A percentile compares a stretch with the other conserved stretches of the same genome.
phyloP scores from a whole-genome alignment of 192 early-diverging fungal species.

The Linnemannia elongata region DNA sequence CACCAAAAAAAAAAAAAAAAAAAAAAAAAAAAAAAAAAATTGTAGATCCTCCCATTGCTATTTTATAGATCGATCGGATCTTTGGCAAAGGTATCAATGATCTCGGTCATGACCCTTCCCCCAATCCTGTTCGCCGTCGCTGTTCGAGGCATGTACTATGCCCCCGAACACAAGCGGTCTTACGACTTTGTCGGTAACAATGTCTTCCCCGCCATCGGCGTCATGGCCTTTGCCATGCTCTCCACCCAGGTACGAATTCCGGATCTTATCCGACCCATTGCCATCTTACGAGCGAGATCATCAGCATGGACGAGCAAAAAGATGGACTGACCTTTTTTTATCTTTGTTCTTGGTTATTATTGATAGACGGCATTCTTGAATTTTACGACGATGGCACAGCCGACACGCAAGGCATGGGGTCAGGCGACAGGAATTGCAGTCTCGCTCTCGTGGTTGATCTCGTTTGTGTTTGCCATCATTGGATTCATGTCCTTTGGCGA shows the following conservation, averaged over 20 bases:
- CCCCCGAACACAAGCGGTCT: constrained; percentile 64
- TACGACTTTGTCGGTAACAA: constrained; percentile 67
- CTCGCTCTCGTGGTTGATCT: constrained; percentile 62
- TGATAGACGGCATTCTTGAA: constrained; percentile 64
- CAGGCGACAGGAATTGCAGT: constrained; percentile 65
- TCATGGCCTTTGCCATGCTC: constrained; percentile 78
- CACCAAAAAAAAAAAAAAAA: neutral
- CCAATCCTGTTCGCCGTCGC: constrained; percentile 73
- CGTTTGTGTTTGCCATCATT: constrained; percentile 70
- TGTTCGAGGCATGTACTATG: constrained; percentile 67
- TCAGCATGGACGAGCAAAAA: neutral
- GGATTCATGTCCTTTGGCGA: constrained; percentile 74
- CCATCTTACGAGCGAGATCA: neutral
- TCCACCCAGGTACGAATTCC: constrained; percentile 65
- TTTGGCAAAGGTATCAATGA: constrained; percentile 64
- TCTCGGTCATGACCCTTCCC: constrained; percentile 72
- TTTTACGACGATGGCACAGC: constrained; percentile 64
- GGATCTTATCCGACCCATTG: neutral
- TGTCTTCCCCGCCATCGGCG: constrained; percentile 72
- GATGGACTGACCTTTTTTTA: neutral
- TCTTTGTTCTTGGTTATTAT: neutral
- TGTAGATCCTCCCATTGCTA: constrained; percentile 70
- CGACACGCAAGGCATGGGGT: constrained; percentile 62
- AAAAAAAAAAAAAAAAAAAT: neutral
- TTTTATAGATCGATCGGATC: constrained; percentile 75